A percentile compares a stretch with the other conserved stretches of the same genome.
phyloP scores from a whole-genome alignment of 768 basidiomycete species.

The Hygrocybe coccinea region DNA sequence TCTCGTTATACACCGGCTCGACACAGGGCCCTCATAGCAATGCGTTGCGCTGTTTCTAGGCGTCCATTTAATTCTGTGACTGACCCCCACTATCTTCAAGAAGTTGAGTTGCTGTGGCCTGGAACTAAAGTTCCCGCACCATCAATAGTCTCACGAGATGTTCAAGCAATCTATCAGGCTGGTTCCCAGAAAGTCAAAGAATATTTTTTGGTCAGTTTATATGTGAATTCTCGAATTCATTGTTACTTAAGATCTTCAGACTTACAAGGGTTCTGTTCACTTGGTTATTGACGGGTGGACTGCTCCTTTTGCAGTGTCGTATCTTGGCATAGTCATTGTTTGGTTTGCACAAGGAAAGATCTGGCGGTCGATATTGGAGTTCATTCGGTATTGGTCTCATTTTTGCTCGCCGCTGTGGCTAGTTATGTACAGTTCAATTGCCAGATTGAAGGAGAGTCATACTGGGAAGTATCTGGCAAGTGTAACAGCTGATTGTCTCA shows the following conservation, averaged over 20 bases:
- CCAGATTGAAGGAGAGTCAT: conserved; percentile 23
- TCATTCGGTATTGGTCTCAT: conserved; percentile 17
- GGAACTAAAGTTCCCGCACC: neutral
- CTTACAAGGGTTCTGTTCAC: conserved; percentile 21
- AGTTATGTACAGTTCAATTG: neutral
- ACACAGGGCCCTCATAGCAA: neutral
- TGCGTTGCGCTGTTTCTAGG: neutral
- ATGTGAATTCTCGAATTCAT: neutral
- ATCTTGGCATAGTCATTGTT: conserved; percentile 24
- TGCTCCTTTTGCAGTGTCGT: conserved; percentile 23
- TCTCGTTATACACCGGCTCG: neutral
- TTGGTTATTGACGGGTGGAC: conserved; percentile 29
- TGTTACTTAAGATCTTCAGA: neutral
- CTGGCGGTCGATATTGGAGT: conserved; percentile 18
- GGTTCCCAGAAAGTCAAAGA: neutral
- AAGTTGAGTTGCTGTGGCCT: neutral
- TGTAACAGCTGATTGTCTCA: conserved; percentile 20
- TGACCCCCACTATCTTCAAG: neutral
- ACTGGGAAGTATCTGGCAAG: conserved; percentile 26
- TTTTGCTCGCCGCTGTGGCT: neutral
- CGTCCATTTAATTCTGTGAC: neutral
- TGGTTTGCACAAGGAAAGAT: conserved; percentile 19
- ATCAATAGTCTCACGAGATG: neutral
- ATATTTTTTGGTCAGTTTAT: neutral
- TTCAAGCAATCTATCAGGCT: neutral